Conservation (phyloP, 1,284 basidiomycete species). For the Ceratobasidium sp. region DNA sequence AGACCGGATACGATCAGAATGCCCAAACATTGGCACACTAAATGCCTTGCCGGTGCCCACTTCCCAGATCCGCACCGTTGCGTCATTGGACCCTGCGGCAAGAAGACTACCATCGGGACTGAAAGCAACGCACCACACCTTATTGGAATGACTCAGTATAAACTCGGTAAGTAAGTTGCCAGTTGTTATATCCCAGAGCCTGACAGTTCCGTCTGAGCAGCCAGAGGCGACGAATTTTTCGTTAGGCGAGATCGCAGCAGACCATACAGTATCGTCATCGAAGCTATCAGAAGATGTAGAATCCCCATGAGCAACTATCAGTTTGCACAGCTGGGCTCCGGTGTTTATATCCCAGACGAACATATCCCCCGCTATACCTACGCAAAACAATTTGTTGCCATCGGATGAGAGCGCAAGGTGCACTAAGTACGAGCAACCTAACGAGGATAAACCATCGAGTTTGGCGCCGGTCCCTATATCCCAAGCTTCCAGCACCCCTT, state of each 20-base stretch:
- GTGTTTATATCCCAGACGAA: no score
- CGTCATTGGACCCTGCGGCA: conserved; percentile 53
- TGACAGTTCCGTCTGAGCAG: neutral
- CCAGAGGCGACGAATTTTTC: conserved; percentile 12
- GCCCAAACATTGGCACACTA: neutral
- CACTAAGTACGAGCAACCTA: neutral
- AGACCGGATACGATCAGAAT: neutral
- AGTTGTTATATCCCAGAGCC: conserved; percentile 27
- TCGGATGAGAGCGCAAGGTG: neutral
- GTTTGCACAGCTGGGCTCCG: no score
- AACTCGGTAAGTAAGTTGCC: neutral
- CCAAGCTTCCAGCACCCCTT: conserved; percentile 37
- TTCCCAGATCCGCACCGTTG: conserved; percentile 63
- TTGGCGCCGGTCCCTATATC: neutral
- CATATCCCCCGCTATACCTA: no score
- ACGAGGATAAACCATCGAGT: neutral
- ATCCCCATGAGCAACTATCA: no score
- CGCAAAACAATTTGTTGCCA: no score
- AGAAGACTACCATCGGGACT: no score
- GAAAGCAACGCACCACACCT: neutral
- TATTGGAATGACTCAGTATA: neutral
- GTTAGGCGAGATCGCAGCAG: conserved; percentile 33
- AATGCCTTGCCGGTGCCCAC: conserved; percentile 52
- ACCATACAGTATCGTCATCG: no score
- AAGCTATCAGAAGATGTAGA: no score